Percentiles rank a stretch among this genome's conserved stretches.
These are phyloP conservation scores for Chaetomium tenue DNA, from an alignment of 495 filamentous ascomycete genomes.

Conservation along the genomic window DNA sequence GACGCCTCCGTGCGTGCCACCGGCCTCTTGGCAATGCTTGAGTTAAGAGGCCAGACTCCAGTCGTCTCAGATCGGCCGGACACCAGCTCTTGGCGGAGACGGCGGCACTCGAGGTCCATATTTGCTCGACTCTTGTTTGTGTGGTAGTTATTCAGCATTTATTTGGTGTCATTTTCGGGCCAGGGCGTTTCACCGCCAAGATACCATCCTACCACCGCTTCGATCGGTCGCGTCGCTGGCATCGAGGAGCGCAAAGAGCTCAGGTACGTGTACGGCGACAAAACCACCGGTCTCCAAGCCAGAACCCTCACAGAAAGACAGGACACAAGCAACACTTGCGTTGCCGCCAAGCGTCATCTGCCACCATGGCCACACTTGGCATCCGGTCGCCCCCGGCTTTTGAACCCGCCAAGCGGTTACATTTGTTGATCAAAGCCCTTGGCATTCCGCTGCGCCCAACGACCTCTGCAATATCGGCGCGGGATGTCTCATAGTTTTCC, in stretches of 20 bases:
- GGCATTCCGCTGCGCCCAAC: constrained; percentile 25
- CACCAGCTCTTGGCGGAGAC: constrained; percentile 16
- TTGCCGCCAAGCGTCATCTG: constrained; percentile 23
- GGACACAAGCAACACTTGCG: not conserved
- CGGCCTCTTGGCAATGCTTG: constrained; percentile 20
- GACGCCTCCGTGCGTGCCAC: constrained; percentile 7
- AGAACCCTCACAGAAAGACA: not conserved
- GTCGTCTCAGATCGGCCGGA: constrained; percentile 10
- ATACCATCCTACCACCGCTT: not conserved
- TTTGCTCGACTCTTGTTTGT: not conserved
- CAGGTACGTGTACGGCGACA: not conserved
- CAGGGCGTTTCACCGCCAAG: not conserved
- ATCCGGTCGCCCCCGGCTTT: constrained; percentile 7
- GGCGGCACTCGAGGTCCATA: not conserved
- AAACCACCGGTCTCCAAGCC: not conserved
- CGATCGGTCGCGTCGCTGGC: not conserved
- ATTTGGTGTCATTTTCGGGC: too few species aligned
- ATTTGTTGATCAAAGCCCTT: constrained; percentile 29
- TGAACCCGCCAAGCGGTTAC: constrained; percentile 31
- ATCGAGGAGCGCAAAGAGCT: not conserved
- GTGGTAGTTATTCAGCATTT: not conserved
- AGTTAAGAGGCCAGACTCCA: constrained; percentile 8
- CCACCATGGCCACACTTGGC: constrained; percentile 19
- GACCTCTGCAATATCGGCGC: not conserved
- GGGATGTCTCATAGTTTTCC: constrained; percentile 6